A percentile compares a stretch with the other conserved stretches of the same genome.
phyloP scores from a whole-genome alignment of 179 eudicot species.

The Camellia oleifera region DNA sequence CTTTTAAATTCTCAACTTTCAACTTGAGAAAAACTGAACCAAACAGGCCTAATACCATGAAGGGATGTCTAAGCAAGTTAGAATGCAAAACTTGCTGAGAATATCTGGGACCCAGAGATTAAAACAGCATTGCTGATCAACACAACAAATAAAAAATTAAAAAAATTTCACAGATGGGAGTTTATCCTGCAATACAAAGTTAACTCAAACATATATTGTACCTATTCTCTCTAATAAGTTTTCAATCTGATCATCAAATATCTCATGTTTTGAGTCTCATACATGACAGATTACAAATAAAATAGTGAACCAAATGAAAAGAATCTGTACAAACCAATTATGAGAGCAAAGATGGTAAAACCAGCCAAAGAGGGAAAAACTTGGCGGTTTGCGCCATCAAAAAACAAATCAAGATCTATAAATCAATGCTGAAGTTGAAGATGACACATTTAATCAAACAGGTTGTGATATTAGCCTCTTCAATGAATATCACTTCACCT shows the following conservation, averaged over 20 bases:
- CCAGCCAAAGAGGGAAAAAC: background rate
- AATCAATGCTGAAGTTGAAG: conserved; percentile 8
- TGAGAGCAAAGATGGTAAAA: background rate
- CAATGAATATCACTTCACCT: background rate
- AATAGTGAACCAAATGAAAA: background rate
- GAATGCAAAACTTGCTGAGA: too few species aligned
- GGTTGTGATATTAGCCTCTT: background rate
- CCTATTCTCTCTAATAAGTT: background rate
- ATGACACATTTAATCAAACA: background rate
- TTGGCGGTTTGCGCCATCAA: background rate
- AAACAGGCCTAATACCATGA: too few species aligned
- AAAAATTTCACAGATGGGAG: background rate
- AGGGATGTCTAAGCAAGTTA: too few species aligned
- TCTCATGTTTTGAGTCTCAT: background rate
- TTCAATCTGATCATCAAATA: background rate
- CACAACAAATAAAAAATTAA: background rate
- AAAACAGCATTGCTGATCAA: background rate
- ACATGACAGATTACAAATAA: background rate
- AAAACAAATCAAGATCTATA: background rate
- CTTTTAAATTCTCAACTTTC: too few species aligned
- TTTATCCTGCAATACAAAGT: too few species aligned
- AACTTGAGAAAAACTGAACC: too few species aligned
- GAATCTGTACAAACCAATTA: background rate
- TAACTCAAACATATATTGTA: too few species aligned
- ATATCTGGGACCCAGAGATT: background rate